Evolutionary conservation across 768 basidiomycete species (phyloP).

Genomic region (Pleurotus djamor): DNA sequence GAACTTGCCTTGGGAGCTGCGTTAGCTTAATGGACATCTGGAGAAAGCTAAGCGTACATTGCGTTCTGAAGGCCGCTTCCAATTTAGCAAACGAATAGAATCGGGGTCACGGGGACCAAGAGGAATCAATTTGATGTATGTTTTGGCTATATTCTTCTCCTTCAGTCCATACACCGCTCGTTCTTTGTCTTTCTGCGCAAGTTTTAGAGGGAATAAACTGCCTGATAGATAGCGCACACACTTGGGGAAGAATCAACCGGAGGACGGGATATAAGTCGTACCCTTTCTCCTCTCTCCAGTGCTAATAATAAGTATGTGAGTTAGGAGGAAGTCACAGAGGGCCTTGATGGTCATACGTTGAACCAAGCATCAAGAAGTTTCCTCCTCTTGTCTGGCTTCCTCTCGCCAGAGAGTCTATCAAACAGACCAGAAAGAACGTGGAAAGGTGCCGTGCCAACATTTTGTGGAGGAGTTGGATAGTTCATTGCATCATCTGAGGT

Average conservation of each 20-base stretch:
- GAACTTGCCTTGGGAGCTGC: constrained; percentile 50
- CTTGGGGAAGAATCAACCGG: constrained; percentile 89
- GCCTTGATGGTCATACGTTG: constrained; percentile 47
- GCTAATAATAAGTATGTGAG: constrained; percentile 32
- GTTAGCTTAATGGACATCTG: not conserved
- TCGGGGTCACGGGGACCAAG: constrained; percentile 79
- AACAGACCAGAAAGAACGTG: constrained; percentile 69
- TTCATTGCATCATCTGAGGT: constrained; percentile 23
- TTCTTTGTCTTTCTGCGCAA: constrained; percentile 84
- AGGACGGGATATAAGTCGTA: constrained; percentile 88
- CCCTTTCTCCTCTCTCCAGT: constrained; percentile 87
- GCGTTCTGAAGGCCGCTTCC: constrained; percentile 81
- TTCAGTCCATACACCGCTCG: constrained; percentile 92
- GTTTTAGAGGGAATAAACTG: not conserved
- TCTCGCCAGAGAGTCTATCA: constrained; percentile 68
- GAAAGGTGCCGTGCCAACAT: constrained; percentile 69
- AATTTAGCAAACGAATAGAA: constrained; percentile 79
- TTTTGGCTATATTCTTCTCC: constrained; percentile 91
- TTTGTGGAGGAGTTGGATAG: constrained; percentile 61
- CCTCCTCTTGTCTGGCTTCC: constrained; percentile 71
- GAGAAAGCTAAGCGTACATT: constrained; percentile 40
- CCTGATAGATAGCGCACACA: constrained; percentile 17
- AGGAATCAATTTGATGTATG: constrained; percentile 87
- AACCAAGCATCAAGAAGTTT: constrained; percentile 79
- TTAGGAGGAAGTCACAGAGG: constrained; percentile 8